Base-by-base conservation (phyloP, 2,329 filamentous ascomycete species). In the Hymenoscyphus scutula region DNA sequence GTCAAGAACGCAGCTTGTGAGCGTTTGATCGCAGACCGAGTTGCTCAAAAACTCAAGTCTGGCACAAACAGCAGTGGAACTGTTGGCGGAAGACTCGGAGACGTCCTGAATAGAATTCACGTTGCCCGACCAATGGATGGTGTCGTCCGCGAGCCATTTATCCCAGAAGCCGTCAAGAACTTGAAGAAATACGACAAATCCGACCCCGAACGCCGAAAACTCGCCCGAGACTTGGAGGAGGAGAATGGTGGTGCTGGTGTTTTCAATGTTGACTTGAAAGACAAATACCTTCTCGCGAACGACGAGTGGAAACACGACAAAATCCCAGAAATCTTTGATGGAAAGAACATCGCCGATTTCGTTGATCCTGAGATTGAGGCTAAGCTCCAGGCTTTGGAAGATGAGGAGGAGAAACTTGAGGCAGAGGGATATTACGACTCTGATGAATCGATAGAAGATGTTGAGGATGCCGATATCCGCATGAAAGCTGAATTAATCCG, bases 311-410 rank as follows among this genome's bases (percentile, higher is more conserved):
- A 96, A 77, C 86, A 97, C 75, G 96, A 99, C 80, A 92, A 90
- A 78, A 90, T 98, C 61, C 95, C 95, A 34, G 95, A 99, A 78
- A 83, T 97, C 56, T 90, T 93, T 77, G 88, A 98, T 74, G 95
- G 95, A 77, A 93, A 94, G 84, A 99, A 99, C 76, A 91, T 99
- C 62, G 95, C 94, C 79, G 95, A 99, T 78, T 99, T 91, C 77
- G 87, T 99, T 73, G 95, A 98, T 73, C 93, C 94, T 1, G 96
- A 99, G 61, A 99, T 99, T 74, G 95, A 97, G 73, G 84, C 87
- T 69, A 98, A 97, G 81, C 85, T 99, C 57, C 88, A 89, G 58
- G 92, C 92, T 61, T 83, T 99, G 37, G 95, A 99, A 77, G 93
- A 93, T 66, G 96, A 99, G 75, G 95, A 99, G 77, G 94, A 97